Conservation (phyloP, 345 rosid genomes). For the Eucalyptus pauciflora region DNA sequence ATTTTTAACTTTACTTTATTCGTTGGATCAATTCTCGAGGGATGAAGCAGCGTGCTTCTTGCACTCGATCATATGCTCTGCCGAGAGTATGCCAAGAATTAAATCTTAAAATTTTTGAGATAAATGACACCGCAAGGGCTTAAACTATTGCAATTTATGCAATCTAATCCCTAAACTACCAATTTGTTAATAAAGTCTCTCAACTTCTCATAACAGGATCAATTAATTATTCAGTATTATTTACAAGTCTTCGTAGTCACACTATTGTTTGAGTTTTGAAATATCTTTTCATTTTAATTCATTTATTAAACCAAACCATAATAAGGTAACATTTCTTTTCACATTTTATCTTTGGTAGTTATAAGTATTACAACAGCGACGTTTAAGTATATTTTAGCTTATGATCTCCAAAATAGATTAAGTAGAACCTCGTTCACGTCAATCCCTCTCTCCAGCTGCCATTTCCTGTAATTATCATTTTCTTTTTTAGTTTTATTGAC, state of each 20-base stretch:
- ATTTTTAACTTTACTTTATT: not conserved
- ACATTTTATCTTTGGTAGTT: not conserved
- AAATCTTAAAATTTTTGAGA: not conserved
- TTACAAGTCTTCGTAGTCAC: not conserved
- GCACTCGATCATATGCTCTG: not conserved
- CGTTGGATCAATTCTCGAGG: not conserved
- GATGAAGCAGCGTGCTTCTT: not conserved
- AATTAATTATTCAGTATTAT: not conserved
- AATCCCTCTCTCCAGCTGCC: not conserved
- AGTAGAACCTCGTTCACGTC: not conserved
- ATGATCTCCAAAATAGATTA: not conserved
- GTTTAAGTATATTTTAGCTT: not conserved
- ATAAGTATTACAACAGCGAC: not conserved
- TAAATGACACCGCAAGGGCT: fast-evolving
- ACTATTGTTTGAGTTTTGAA: not conserved
- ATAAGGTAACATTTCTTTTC: not conserved
- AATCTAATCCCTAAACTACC: fast-evolving
- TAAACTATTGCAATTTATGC: not conserved
- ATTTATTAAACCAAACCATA: not conserved
- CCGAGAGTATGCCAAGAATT: not conserved
- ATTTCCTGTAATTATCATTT: not conserved
- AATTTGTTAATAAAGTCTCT: not conserved
- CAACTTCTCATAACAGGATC: not conserved
- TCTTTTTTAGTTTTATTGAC: not conserved
- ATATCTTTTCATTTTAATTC: not conserved